Conservation (phyloP, 2,329 filamentous ascomycete species). For the Septoria petroselini region DNA sequence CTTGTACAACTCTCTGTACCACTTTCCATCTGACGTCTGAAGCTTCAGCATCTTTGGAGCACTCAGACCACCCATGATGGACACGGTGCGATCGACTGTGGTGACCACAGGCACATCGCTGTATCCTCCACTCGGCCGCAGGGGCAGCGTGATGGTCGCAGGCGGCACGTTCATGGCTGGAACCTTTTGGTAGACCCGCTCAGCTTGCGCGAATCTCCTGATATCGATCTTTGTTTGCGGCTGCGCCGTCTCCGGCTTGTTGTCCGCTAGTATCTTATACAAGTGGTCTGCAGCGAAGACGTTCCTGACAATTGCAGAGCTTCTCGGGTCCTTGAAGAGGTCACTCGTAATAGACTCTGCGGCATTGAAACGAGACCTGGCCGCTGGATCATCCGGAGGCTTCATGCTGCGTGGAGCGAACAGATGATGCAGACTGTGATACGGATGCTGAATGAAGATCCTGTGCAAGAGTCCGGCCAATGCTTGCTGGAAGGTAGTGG, state of each 20-base stretch:
- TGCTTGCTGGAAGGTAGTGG: conserved; percentile 69
- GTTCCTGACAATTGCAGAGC: conserved; percentile 62
- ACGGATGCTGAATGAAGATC: conserved; percentile 90
- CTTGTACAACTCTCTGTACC: conserved; percentile 90
- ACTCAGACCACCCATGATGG: conserved; percentile 84
- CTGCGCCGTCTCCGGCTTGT: conserved; percentile 46
- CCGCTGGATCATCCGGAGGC: conserved; percentile 62
- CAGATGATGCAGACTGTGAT: conserved; percentile 95
- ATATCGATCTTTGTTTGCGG: conserved; percentile 53
- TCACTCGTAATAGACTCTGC: conserved; percentile 65
- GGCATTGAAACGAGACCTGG: conserved; percentile 69
- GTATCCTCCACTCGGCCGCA: conserved; percentile 73
- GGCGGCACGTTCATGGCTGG: conserved; percentile 69
- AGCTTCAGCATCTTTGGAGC: conserved; percentile 90
- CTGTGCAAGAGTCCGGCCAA: conserved; percentile 71
- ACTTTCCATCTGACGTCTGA: conserved; percentile 69
- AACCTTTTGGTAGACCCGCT: conserved; percentile 57
- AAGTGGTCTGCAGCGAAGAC: conserved; percentile 70
- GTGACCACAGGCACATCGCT: conserved; percentile 69
- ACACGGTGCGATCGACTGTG: conserved; percentile 70
- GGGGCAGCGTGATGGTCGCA: conserved; percentile 79
- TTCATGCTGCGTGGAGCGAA: conserved; percentile 67
- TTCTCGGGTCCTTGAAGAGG: conserved; percentile 53
- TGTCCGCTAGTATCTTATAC: conserved; percentile 65
- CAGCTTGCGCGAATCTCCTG: conserved; percentile 62